phyloP scores from a whole-genome alignment of 139 green algal species.

The Volvox reticuliferus region DNA sequence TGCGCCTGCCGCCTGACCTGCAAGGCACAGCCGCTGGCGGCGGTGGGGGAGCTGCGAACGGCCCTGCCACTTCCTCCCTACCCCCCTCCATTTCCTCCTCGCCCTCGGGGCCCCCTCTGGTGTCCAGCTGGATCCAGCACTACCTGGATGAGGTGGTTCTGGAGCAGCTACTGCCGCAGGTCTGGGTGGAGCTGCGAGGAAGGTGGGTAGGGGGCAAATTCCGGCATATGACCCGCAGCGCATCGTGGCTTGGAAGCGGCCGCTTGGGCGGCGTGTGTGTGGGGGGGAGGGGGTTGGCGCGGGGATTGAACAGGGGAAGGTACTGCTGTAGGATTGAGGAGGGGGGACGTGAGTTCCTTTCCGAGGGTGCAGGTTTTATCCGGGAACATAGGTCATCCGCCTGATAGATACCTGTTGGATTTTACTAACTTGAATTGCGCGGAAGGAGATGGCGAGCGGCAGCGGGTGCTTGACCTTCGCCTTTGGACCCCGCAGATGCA shows the following conservation, averaged over 20 bases:
- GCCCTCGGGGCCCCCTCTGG: not conserved
- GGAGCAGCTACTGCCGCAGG: constrained; percentile 71
- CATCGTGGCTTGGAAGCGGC: too few relatives aligned
- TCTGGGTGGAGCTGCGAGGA: constrained; percentile 70
- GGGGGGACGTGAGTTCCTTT: too few relatives aligned
- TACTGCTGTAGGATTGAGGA: too few relatives aligned
- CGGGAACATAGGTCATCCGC: too few relatives aligned
- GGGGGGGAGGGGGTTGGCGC: too few relatives aligned
- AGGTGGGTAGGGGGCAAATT: constrained; percentile 22
- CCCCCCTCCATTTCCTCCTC: not conserved
- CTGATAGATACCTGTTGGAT: too few relatives aligned
- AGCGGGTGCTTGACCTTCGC: not conserved
- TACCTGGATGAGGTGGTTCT: constrained; percentile 44
- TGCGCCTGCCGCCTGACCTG: constrained; percentile 40
- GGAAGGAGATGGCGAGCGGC: too few relatives aligned
- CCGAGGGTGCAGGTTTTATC: too few relatives aligned
- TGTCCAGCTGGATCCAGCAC: constrained; percentile 21
- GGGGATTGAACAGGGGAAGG: too few relatives aligned
- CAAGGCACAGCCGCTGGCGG: not conserved
- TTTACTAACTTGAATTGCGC: too few relatives aligned
- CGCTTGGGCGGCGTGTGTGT: too few relatives aligned
- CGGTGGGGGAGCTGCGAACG: not conserved
- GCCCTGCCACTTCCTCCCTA: not conserved
- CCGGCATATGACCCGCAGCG: too few relatives aligned
- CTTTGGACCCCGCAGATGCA: constrained; percentile 36